Base-by-base conservation (phyloP, 495 filamentous ascomycete species). In the Podospora pseudocomata region DNA sequence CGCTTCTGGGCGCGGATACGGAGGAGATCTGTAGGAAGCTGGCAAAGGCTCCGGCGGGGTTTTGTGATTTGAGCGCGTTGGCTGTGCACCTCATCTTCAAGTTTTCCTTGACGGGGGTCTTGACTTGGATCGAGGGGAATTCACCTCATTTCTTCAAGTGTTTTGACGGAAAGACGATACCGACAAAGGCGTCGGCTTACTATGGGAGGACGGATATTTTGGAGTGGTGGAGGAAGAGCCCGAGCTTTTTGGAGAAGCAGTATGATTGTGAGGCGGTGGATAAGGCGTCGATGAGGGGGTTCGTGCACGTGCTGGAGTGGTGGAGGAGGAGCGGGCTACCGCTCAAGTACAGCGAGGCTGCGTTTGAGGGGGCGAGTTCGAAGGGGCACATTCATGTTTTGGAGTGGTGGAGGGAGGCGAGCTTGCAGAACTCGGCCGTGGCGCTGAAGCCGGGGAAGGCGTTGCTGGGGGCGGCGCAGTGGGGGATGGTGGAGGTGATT, bases 81-180 rank as follows among this genome's bases (percentile, higher is more conserved):
- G 90, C 90, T 54, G 91, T 94, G 67, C 92, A 94, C 70, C 86
- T 96, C 28, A 92, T 97, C 71, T 90, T 97, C 80, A 94, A 94
- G 71, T 97, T 97, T 74, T 90, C 87, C 39, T 88, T 92, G 67
- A 90, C 87, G 19, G 86, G 89, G 32, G 85, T 97, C 16, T 88
- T 97, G 20, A 85, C 86, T 13, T 92, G 92, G 75, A 85, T 97
- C n/a, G 91, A 93, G 70, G 83, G 87, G 39, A 84, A 91, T 64
- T 86, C 91, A 69, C 87, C 89, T 60, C 89, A 92, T 67, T 85
- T 97, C 4, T 94, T 97, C 76, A 91, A 87, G 87, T 87, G 86
- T 27, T 96, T 93, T 71, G 92, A 88, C 65, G 88, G 92, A 65
- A 92, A 90, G 65, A 87, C 92, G 58, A 86, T 95, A 16, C 92